These are phyloP conservation scores for Symbiodinium natans DNA, from an alignment of 73 alveolate species.

Conservation along the genomic window DNA sequence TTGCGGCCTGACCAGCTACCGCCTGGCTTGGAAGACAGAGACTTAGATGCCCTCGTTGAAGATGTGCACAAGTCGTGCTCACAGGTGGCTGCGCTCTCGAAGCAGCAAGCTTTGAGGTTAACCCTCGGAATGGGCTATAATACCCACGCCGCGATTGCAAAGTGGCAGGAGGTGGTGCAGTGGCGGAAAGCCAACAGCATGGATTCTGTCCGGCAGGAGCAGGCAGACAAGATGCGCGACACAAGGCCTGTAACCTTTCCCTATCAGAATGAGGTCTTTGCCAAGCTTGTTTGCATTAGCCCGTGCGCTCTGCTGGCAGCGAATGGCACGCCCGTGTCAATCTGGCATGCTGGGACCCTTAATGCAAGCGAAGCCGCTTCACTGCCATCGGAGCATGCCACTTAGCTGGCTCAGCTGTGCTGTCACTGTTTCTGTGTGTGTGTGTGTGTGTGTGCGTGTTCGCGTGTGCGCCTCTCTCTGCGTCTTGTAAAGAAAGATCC, in stretches of 20 bases:
- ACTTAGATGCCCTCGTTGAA: slow-evolving; percentile 61
- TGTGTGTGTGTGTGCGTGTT: too few relatives aligned
- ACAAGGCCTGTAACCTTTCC: slow-evolving; percentile 33
- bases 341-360: slow-evolving; percentile 80
- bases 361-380: slow-evolving; percentile 5
- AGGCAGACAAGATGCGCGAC: slow-evolving; percentile 13
- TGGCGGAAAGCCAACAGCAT: slow-evolving; percentile 29
- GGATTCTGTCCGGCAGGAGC: slow-evolving; percentile 42
- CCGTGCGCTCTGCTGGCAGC: slow-evolving; percentile 59
- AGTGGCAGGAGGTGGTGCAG: slow-evolving; percentile 65
- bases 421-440: too few relatives aligned
- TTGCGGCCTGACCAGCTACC: slow-evolving; percentile 68
- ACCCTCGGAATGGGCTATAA: slow-evolving; percentile 74
- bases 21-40: slow-evolving; percentile 73
- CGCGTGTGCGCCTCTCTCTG: too few relatives aligned
- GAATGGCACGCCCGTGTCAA: slow-evolving; percentile 58
- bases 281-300: slow-evolving; percentile 62
- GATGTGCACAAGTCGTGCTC: slow-evolving; percentile 36
- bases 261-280: slow-evolving; percentile 31
- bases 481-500: too few relatives aligned
- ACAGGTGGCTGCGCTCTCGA: slow-evolving; percentile 19
- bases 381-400: slow-evolving; percentile 11
- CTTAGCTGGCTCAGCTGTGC: too few relatives aligned
- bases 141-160: slow-evolving; percentile 36
- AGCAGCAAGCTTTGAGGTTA: slow-evolving; percentile 64